Base-by-base conservation (phyloP, 805 yeast species). In the Isabelozyma rhagii region DNA sequence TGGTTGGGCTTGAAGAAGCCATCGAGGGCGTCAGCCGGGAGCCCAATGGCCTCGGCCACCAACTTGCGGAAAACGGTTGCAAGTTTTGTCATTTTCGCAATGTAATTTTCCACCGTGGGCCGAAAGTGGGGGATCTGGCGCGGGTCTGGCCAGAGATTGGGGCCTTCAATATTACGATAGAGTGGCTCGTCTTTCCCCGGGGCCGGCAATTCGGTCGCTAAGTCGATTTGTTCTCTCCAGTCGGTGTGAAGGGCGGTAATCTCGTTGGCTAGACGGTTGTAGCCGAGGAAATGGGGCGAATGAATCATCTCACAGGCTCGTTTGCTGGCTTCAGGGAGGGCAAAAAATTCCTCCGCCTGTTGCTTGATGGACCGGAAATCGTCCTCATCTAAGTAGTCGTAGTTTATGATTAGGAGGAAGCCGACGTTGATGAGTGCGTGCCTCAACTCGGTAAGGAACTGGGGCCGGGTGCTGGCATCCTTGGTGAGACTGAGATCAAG, bases 151-250 rank as follows among this genome's bases (percentile, higher is more conserved):
- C 81, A 82, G 48, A 71, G 59, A 55, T 80, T 80, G 5, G 86
- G 85, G 0, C 87, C 87, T 53, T 78, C 82, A 47, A 82, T 64
- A 45, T 79, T 76, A 47, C 67, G 65, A 67, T 79, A 80, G 11
- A 77, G 36, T 0, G 75, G 76, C 15, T 69, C 77, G 39, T 60
- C 69, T 21, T 59, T 54, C 0, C 51, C 49, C 0, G 81, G 81
- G 9, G 74, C 71, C 3, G 78, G 72, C 34, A 77, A 62, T 51
- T 76, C 81, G 5, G 83, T 79, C 4, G 81, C 86, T 49, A 83
- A 67, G 57, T 83, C 87, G 51, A 78, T 76, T 62, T 83, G 87
- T 56, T 83, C 88, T 49, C 87, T 67, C 75, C 83, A 75, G 57
- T 83, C 88, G 3, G 78, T 71, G 25, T 67, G 67, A 18, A 68